Percentiles rank a stretch among this genome's conserved stretches.
Conservation (phyloP, 2,329 filamentous ascomycete species). For the Clarireedia monteithiana region DNA sequence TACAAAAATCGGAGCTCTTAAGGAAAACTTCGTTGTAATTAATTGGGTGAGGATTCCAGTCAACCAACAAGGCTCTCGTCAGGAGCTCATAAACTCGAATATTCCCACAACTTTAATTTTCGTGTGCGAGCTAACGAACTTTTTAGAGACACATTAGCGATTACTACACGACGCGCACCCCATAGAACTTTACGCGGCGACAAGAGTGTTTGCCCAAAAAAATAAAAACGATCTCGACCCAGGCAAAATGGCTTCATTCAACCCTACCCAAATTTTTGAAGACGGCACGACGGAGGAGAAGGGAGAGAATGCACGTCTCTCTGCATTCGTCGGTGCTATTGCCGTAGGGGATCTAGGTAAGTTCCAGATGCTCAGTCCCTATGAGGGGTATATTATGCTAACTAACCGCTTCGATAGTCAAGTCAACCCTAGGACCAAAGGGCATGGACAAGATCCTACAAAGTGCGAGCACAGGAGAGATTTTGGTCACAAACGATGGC, state of each 20-base stretch:
- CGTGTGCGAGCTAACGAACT: constrained; percentile 10
- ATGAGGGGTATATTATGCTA: not conserved
- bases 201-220: constrained; percentile 10
- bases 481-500: constrained; percentile 98
- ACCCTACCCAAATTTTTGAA: constrained; percentile 95
- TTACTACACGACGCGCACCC: constrained; percentile 8
- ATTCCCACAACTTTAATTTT: constrained; percentile 10
- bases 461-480: constrained; percentile 93
- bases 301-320: constrained; percentile 96
- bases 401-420: constrained; percentile 46
- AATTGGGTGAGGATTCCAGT: not conserved
- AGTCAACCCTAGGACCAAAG: constrained; percentile 94
- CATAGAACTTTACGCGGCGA: constrained; percentile 10
- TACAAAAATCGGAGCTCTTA: not conserved
- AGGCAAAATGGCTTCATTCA: constrained; percentile 47
- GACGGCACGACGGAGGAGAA: constrained; percentile 97
- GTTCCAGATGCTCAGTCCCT: constrained; percentile 6
- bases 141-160: constrained; percentile 9
- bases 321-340: constrained; percentile 97
- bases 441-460: constrained; percentile 66
- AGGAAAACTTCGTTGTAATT: not conserved
- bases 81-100: not conserved
- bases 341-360: constrained; percentile 75
- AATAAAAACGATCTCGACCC: constrained; percentile 7
- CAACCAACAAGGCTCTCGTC: constrained; percentile 2